Conservation (phyloP, 148 eudicot species). For the Vaccinium darrowii region DNA sequence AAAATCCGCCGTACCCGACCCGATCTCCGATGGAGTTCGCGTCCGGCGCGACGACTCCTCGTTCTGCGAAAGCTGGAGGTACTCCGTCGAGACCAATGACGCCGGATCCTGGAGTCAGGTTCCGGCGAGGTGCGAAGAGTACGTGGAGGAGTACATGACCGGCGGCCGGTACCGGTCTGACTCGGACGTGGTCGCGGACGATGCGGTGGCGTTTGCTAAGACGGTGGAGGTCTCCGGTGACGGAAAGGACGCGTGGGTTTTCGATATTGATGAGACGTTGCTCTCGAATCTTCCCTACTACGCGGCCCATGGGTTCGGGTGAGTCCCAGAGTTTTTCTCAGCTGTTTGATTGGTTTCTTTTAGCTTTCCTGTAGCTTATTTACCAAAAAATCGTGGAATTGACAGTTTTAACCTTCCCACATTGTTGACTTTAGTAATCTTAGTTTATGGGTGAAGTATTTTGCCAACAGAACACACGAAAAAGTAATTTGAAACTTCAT, state of each 20-base stretch:
- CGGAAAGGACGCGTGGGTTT: constrained; percentile 75
- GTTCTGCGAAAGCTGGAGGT: constrained; percentile 81
- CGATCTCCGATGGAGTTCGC: not conserved
- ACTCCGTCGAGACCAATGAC: constrained; percentile 67
- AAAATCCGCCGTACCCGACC: not conserved
- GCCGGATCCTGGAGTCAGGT: constrained; percentile 51
- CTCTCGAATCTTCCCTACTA: constrained; percentile 66
- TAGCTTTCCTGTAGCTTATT: too few relatives aligned
- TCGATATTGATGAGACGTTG: constrained; percentile 86
- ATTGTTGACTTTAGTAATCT: too few relatives aligned
- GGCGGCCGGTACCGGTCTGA: constrained; percentile 54
- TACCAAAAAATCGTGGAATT: too few relatives aligned
- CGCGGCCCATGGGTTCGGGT: constrained; percentile 61
- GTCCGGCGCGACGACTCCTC: constrained; percentile 16
- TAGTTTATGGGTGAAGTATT: too few relatives aligned
- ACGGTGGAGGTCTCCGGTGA: constrained; percentile 27
- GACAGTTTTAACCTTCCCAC: too few relatives aligned
- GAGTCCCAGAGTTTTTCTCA: not conserved
- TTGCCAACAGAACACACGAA: too few relatives aligned
- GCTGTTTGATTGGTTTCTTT: too few relatives aligned
- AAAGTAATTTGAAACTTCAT: too few relatives aligned
- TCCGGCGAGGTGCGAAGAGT: constrained; percentile 47
- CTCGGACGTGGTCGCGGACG: constrained; percentile 38
- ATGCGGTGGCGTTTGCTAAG: constrained; percentile 17
- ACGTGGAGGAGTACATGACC: constrained; percentile 49